Evolutionary conservation across 2,329 filamentous ascomycete species (phyloP).

Genomic region (Claviceps sp.): DNA sequence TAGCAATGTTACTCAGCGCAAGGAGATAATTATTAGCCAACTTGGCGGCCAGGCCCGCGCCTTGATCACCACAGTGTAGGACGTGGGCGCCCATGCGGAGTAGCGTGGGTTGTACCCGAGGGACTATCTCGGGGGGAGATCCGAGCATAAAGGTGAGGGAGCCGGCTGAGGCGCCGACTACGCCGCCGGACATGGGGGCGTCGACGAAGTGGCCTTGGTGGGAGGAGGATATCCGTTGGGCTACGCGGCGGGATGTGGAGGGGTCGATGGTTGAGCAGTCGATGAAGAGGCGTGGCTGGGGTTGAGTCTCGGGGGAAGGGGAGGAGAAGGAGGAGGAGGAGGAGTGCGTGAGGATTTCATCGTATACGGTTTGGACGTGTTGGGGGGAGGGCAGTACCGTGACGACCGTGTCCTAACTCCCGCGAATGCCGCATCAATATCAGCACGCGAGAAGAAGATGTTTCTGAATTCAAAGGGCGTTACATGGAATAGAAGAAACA

Average conservation of each 20-base stretch:
- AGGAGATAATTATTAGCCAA: constrained; percentile 95
- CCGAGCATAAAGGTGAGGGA: constrained; percentile 96
- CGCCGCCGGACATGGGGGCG: constrained; percentile 92
- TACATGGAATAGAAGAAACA: neutral
- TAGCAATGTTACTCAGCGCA: constrained; percentile 77
- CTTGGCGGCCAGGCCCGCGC: constrained; percentile 79
- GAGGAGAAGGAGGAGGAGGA: too few species aligned
- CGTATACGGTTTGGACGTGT: constrained; percentile 75
- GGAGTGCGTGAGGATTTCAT: constrained; percentile 45
- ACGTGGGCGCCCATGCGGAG: constrained; percentile 76
- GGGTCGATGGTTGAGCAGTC: constrained; percentile 97
- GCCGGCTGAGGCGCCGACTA: constrained; percentile 77
- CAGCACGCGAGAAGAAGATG: neutral
- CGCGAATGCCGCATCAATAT: too few species aligned
- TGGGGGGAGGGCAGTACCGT: constrained; percentile 81
- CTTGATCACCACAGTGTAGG: constrained; percentile 73
- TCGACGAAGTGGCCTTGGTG: constrained; percentile 72
- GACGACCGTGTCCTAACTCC: constrained; percentile 61
- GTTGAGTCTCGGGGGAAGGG: constrained; percentile 18
- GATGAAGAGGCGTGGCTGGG: constrained; percentile 57
- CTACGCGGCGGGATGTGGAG: constrained; percentile 65
- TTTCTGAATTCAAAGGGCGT: neutral
- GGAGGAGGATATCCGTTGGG: constrained; percentile 49
- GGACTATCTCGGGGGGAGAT: constrained; percentile 45
- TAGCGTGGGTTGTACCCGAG: constrained; percentile 55